These are phyloP conservation scores for Candida yuanshanica DNA, from an alignment of 805 yeast species.

Conservation along the genomic window DNA sequence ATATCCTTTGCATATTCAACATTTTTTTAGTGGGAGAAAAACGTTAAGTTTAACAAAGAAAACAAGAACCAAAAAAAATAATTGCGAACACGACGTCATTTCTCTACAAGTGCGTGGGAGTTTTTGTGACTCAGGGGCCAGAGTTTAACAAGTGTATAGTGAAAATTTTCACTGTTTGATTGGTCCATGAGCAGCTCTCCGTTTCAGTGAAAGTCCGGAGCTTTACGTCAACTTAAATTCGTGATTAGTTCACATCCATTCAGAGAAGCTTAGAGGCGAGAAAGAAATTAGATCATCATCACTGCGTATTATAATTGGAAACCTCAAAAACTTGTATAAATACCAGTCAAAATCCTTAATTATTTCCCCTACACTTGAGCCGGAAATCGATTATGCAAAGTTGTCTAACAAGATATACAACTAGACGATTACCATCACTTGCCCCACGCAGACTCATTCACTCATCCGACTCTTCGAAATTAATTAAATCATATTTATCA, in stretches of 20 bases:
- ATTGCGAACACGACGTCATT: background rate
- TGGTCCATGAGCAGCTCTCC: background rate
- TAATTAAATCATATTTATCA: background rate
- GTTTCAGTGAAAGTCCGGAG: background rate
- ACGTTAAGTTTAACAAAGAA: too few species aligned
- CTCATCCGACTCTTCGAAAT: background rate
- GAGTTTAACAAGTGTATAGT: too few species aligned
- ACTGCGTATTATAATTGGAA: too few species aligned
- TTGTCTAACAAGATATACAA: background rate
- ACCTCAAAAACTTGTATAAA: background rate
- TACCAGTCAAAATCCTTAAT: background rate
- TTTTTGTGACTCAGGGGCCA: too few species aligned
- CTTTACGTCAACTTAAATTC: background rate
- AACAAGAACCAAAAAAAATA: background rate
- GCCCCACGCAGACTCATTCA: background rate
- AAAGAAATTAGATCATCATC: too few species aligned
- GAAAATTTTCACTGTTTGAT: too few species aligned
- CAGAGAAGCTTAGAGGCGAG: background rate
- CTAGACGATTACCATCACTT: background rate
- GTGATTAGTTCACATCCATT: too few species aligned
- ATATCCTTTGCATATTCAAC: background rate
- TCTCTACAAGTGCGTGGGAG: background rate
- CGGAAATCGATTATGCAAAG: background rate
- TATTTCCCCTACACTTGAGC: too few species aligned
- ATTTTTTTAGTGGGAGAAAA: background rate